Base-by-base conservation (phyloP, 2,329 filamentous ascomycete genomes). In the Ustulina deusta region DNA sequence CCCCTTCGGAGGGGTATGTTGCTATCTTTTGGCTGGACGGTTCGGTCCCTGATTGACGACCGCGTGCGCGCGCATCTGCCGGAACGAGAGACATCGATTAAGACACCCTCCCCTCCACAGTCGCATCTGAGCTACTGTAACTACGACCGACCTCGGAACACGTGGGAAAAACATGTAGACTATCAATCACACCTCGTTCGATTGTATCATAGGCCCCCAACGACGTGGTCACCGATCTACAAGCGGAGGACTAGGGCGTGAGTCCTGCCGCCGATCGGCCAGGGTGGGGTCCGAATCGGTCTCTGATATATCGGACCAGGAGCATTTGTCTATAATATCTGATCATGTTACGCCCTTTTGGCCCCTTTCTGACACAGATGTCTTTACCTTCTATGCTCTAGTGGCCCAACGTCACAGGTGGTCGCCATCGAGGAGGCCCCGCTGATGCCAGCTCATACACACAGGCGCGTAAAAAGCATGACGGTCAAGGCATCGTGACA, bases 161-260 rank as follows among this genome's bases (percentile, higher is more conserved):
- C 65, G 63, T 65, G 63, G 62, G 27, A 68, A 22, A 52, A 54
- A 25, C 27, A n/a, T 60, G 34, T 61, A 60, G 25, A 58, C 36
- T 42, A 22, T 40, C 56, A 13, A 62, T 46, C 40, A 48, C 27
- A 15, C 59, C 17, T 32, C 22, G 17, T 40, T 29, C 38, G 34
- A 25, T 38, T 9, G 20, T 58, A 49, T 49, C 6, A n/a, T 25
- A 36, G 62, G 60, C 60, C 69, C 66, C 63, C 62, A 42, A 1
- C 11, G 7, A 38, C n/a, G 66, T 66, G 69, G 66, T 71, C 54
- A 69, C 60, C 69, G 69, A 69, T 66, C 48, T 42, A 64, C 49
- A 36, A 49, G n/a, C 59, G 59, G 46, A 57, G 10, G 46, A 22
- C 17, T 42, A 55, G 27, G 36, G 48, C 52, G 49, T 38, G 36